Base-by-base conservation (phyloP, 192 early-diverging fungal species). In the Haplosporangium gracile region DNA sequence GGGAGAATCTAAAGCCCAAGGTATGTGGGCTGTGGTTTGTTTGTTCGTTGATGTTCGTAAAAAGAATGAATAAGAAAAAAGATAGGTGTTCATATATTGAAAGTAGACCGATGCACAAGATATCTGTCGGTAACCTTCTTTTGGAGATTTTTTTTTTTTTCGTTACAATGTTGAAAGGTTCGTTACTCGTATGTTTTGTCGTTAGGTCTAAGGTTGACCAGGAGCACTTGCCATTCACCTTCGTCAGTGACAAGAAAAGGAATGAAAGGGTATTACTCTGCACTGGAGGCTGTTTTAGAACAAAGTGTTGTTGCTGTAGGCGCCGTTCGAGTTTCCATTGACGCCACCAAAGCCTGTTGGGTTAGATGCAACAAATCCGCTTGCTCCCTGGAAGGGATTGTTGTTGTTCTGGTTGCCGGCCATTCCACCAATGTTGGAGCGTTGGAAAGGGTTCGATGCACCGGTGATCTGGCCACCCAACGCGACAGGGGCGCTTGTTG, bases 391-490 rank as follows among this genome's bases (percentile, higher is more conserved):
- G 80, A 81, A 81, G 32, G 80, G 80, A 51, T 81, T 81, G 79
- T 75, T 81, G 43, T 65, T 73, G 72, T 49, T 72, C 60, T 45
- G 72, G 43, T 57, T 39, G 32, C 77, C 34, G 11, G 38, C 60
- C 36, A 45, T 60, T 10, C 72, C 53, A 0, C 72, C 43, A 32
- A 80, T 22, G 43, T 68, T 73, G 20, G 75, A 55, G 7, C 81
- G 75, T 15, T 83, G 76, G 76, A 83, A 78, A 7, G 82, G 80
- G 39, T 81, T 81, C 4, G 80, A 53, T 2, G 80, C 80, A 24
- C 80, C 68, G 16, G 73, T 81, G 40, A 75, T 74, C 5, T 74
- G 73, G 40, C 74, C 45, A 4, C 45, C 49, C 26, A 74, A n/a
- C 26, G 73, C 65, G 11, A 78, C 71, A 47, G 76, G 82, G 5